Evolutionary conservation across 2,329 filamentous ascomycete species (phyloP).

Genomic region (Emydomyces testavorans): DNA sequence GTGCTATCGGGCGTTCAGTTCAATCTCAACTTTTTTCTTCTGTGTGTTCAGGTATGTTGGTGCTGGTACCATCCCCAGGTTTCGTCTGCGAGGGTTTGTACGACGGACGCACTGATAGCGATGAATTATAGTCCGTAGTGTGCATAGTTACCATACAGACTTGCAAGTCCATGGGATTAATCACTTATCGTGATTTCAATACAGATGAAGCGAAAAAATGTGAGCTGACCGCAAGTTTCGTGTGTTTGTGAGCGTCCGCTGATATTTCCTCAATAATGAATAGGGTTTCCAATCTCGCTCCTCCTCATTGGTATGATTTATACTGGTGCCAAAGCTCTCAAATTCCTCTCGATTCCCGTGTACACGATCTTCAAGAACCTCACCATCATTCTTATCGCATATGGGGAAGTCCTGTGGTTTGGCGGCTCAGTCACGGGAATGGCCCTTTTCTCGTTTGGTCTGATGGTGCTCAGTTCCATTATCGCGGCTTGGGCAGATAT

Average conservation of each 20-base stretch:
- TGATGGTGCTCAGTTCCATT: conserved; percentile 92
- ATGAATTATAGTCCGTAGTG: conserved; percentile 58
- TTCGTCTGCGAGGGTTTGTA: background rate
- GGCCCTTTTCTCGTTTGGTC: conserved; percentile 80
- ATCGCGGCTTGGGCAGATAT: conserved; percentile 97
- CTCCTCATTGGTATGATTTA: conserved; percentile 99
- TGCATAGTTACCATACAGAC: conserved; percentile 74
- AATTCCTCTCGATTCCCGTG: conserved; percentile 92
- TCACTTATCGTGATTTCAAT: conserved; percentile 76
- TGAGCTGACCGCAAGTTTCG: conserved; percentile 36
- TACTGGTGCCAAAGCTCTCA: conserved; percentile 87
- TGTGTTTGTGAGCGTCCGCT: background rate
- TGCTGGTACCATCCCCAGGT: background rate
- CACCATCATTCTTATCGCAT: conserved; percentile 96
- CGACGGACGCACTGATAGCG: background rate
- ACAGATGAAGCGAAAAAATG: conserved; percentile 83
- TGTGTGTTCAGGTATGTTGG: conserved; percentile 70
- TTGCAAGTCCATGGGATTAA: conserved; percentile 70
- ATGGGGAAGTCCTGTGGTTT: conserved; percentile 97
- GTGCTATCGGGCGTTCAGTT: conserved; percentile 82
- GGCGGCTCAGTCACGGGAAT: conserved; percentile 81
- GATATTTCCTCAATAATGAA: background rate
- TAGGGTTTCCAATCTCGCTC: conserved; percentile 92
- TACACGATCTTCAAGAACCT: conserved; percentile 99
- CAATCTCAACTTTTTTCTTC: conserved; percentile 93